Evolutionary conservation across 2,329 filamentous ascomycete species (phyloP).

Genomic region (Hymenoscyphus occultus): DNA sequence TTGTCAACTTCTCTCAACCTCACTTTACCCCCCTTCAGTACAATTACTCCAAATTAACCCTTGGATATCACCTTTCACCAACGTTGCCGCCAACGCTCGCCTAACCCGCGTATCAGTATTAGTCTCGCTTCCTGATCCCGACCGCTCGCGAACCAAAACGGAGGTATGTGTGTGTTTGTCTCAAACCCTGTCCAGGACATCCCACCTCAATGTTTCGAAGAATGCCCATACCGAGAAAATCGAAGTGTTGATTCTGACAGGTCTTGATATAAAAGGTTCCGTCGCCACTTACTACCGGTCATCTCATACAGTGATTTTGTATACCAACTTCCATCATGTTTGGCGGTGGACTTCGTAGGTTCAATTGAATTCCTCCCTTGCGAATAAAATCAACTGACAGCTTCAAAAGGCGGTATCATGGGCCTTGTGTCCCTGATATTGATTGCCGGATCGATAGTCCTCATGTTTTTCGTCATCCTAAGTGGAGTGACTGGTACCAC

Average conservation of each 20-base stretch:
- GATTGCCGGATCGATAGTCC: constrained; percentile 57
- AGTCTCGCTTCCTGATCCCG: background rate
- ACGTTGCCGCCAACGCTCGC: background rate
- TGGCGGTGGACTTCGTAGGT: background rate
- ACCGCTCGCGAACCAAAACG: background rate
- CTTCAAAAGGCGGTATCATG: constrained; percentile 49
- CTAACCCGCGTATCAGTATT: background rate
- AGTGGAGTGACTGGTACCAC: constrained; percentile 52
- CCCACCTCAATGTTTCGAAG: constrained; percentile 4
- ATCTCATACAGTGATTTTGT: background rate
- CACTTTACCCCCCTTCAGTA: background rate
- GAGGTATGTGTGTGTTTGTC: constrained; percentile 9
- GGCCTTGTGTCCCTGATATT: constrained; percentile 58
- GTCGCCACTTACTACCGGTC: background rate
- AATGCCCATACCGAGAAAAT: background rate
- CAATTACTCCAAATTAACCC: background rate
- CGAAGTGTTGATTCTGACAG: constrained; percentile 1
- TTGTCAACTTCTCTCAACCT: background rate
- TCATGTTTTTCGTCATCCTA: constrained; percentile 65
- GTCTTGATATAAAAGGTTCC: background rate
- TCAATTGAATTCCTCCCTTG: background rate
- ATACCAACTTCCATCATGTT: background rate
- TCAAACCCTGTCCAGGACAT: background rate
- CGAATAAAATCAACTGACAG: background rate
- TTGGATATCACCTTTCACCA: background rate